Evolutionary conservation across 345 rosid genomes (phyloP), one percentile per base, ranked within the genome.

Genomic region (Kandelia obovata): DNA sequence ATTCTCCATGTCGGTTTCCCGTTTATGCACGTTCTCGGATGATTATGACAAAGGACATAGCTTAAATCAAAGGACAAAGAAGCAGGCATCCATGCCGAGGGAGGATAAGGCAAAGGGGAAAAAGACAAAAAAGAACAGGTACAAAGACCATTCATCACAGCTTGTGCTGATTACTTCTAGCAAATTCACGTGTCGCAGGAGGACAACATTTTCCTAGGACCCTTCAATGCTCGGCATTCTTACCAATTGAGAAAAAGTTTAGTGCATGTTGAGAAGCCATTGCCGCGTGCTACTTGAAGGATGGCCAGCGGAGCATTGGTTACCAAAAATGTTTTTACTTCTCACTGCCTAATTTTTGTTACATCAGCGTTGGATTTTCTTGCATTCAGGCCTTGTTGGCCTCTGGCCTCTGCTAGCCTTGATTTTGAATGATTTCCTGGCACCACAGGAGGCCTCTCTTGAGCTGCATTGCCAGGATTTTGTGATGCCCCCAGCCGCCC

Each of bases 341-440:
- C 31, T 52, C 74, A 39, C 65, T 7, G 28, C 70, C 58, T 17
- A 58, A 58, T 58, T 52, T 62, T 65, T 64, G 63, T 70, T n/a
- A 39, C 56, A 37, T 43, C 26, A 31, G 52, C 32, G 52, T 83
- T 85, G 52, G 88, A 81, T 79, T 87, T 88, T 77, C 92, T 87
- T 63, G 75, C 76, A 72, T 65, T 85, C 62, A 74, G 80, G 70
- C 73, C 73, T 53, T 43, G 3, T 11, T 88, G 92, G 51, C 78
- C 82, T 78, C 77, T 83, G 37, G 78, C 79, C 43, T 81, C 91
- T 0, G 90, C 71, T 17, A 92, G 79, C 83, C 96, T 84, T 0
- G 94, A 88, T 78, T 86, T 92, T 10, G 78, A 77, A 56, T 66
- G 73, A 16, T 81, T 77, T 30, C 89, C 89, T 1, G 85, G 88